phyloP scores from a whole-genome alignment of 2,329 filamentous ascomycete species.

The Botryotinia globosa region DNA sequence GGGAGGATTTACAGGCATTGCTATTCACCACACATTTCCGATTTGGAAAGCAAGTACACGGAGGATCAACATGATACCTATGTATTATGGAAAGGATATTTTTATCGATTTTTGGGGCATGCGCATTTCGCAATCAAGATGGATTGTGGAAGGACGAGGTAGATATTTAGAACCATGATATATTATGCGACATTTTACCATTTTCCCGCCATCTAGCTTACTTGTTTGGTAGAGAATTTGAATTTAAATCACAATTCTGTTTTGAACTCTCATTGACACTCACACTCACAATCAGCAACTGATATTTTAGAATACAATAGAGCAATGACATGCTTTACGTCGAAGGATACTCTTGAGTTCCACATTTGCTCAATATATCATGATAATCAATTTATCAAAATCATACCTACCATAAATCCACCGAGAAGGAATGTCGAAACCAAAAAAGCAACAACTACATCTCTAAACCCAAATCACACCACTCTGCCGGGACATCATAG shows the following conservation, averaged over 20 bases:
- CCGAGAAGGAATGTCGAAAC: background rate
- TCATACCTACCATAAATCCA: background rate
- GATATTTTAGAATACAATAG: background rate
- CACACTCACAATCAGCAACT: background rate
- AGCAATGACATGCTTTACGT: background rate
- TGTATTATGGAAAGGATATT: background rate
- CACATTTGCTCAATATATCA: rapidly evolving
- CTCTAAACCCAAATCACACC: background rate
- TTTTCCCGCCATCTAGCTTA: background rate
- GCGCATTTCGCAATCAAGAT: no score
- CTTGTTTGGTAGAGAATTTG: background rate
- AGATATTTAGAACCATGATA: background rate
- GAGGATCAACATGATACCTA: background rate
- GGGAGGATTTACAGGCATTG: background rate
- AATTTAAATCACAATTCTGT: background rate
- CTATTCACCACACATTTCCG: background rate
- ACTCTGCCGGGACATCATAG: background rate
- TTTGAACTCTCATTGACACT: background rate
- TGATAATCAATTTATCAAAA: background rate
- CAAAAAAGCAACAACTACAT: background rate
- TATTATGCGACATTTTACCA: background rate
- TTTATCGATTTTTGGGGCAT: background rate
- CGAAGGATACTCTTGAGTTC: background rate
- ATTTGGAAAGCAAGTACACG: background rate
- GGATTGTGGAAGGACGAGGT: no score